A percentile compares a stretch with the other conserved stretches of the same genome.
phyloP scores from a whole-genome alignment of 1,284 basidiomycete genomes.

The Sporisorium graminicola region DNA sequence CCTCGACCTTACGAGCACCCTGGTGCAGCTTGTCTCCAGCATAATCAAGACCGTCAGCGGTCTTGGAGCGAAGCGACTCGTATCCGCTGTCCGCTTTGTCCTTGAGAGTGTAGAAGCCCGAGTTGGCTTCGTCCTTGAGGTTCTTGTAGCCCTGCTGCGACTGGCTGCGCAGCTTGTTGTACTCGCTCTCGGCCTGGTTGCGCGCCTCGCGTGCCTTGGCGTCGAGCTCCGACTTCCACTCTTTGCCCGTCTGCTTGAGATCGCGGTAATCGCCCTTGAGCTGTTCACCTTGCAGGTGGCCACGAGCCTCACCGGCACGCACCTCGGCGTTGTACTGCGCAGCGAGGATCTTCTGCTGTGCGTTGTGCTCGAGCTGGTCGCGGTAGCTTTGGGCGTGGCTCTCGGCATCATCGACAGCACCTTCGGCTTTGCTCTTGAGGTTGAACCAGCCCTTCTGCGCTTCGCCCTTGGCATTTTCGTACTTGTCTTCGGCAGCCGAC shows the following conservation, averaged over 20 bases:
- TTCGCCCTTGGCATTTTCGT: constrained; percentile 36
- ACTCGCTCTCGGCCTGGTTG: constrained; percentile 36
- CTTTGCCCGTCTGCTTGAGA: constrained; percentile 43
- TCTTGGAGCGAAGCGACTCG: constrained; percentile 35
- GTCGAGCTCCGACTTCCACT: constrained; percentile 44
- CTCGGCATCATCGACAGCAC: constrained; percentile 28
- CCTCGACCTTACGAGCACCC: constrained; percentile 44
- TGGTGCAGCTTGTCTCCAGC: constrained; percentile 45
- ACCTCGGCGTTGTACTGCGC: constrained; percentile 54
- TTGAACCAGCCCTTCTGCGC: constrained; percentile 46
- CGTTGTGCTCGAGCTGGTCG: constrained; percentile 45
- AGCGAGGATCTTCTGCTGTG: constrained; percentile 50
- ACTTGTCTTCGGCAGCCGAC: constrained; percentile 30
- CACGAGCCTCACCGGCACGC: constrained; percentile 33
- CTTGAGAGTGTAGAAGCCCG: constrained; percentile 36
- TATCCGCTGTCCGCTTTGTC: constrained; percentile 41
- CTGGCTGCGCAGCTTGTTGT: constrained; percentile 27
- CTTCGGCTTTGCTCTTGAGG: constrained; percentile 45
- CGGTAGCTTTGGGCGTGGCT: constrained; percentile 16
- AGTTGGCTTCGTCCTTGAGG: constrained; percentile 41
- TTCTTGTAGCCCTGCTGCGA: constrained; percentile 44
- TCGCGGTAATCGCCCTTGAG: constrained; percentile 23
- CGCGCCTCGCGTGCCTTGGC: constrained; percentile 37
- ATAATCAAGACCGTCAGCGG: constrained; percentile 46
- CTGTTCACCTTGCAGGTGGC: constrained; percentile 10